Evolutionary conservation across 768 basidiomycete genomes (phyloP).

Genomic region (Podaxis mareebaensis): DNA sequence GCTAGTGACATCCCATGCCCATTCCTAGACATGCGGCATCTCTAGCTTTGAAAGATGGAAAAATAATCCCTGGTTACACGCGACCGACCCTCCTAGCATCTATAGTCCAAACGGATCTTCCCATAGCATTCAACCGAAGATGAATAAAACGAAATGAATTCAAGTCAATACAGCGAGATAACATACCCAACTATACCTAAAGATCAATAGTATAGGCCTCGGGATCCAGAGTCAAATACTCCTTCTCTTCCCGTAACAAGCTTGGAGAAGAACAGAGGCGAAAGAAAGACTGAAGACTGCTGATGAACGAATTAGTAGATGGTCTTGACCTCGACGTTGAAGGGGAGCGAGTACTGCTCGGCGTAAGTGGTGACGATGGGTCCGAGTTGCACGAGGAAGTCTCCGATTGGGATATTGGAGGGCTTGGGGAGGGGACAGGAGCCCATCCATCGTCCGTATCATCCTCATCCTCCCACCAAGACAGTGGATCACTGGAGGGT

Average conservation of each 20-base stretch:
- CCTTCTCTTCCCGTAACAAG: background rate
- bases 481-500: background rate
- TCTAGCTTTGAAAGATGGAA: no score
- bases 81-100: no score
- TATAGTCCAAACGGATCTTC: no score
- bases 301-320: background rate
- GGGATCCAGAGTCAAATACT: background rate
- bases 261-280: conserved; percentile 1
- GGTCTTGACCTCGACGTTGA: background rate
- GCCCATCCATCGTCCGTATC: conserved; percentile 14
- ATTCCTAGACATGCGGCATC: no score
- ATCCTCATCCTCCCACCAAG: background rate
- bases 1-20: no score
- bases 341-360: conserved; percentile 13
- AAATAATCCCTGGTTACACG: no score
- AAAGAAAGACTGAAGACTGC: conserved; percentile 5
- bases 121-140: no score
- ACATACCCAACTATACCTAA: background rate
- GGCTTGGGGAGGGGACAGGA: conserved; percentile 6
- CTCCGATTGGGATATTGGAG: conserved; percentile 17
- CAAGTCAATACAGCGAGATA: no score
- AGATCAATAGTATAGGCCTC: background rate
- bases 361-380: conserved; percentile 23
- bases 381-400: conserved; percentile 24
- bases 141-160: no score